Percentiles rank a stretch among this genome's conserved stretches.
Evolutionary conservation across 257 asterid species (phyloP).

Genomic region (Avicennia marina): DNA sequence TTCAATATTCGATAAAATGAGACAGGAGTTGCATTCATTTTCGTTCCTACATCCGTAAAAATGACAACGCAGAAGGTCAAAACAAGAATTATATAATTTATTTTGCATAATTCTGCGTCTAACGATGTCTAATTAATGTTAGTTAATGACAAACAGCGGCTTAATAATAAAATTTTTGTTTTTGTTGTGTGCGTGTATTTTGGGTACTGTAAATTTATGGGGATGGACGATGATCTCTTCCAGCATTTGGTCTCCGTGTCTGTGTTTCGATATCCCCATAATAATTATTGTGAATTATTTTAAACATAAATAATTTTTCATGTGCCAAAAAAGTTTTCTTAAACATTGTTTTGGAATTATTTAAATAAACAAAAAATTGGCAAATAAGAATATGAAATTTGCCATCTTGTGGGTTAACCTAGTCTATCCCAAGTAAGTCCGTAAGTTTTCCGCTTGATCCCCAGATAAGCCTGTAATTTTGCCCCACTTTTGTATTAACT

Average conservation of each 20-base stretch:
- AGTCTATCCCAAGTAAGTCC: constrained; percentile 11
- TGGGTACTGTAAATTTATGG: constrained; percentile 42
- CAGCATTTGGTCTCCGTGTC: constrained; percentile 40
- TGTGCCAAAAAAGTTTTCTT: constrained; percentile 5
- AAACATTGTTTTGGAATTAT: constrained; percentile 21
- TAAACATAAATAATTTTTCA: not conserved
- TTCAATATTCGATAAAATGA: constrained; percentile 6
- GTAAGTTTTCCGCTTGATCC: constrained; percentile 8
- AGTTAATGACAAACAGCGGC: constrained; percentile 7
- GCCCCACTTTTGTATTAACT: not conserved
- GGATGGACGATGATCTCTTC: constrained; percentile 62
- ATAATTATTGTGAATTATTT: constrained; percentile 20
- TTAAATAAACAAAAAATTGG: constrained; percentile 7
- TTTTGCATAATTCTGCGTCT: constrained; percentile 11
- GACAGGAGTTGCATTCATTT: constrained; percentile 25
- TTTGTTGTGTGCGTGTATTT: constrained; percentile 24
- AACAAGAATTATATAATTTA: not conserved
- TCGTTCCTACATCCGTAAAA: constrained; percentile 19
- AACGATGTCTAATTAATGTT: constrained; percentile 19
- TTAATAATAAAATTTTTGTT: not conserved
- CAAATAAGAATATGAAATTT: constrained; percentile 3
- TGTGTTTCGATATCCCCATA: constrained; percentile 18
- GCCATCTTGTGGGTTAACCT: constrained; percentile 8
- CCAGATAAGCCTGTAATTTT: constrained; percentile 4
- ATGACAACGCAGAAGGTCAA: constrained; percentile 23